Evolutionary conservation across 768 basidiomycete genomes (phyloP), one percentile per base, ranked within the genome.

Genomic region (Suillus cothurnatus): DNA sequence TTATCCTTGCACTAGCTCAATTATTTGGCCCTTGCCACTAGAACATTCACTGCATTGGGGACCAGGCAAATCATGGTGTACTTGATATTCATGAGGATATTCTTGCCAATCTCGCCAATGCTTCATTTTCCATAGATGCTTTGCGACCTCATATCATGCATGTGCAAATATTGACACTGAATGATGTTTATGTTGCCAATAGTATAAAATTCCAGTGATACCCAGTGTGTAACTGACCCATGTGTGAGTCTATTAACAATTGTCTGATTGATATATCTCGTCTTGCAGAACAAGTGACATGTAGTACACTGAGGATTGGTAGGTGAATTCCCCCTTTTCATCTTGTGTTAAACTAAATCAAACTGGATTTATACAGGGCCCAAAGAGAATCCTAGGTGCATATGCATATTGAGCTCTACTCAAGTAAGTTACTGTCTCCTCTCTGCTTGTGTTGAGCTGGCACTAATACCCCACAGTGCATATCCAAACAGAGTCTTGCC

Each of bases 211-310:
- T 41, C 38, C 52, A 95, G 93, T 98, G 26, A 91, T 97, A 71
- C 85, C 92, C 6, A 96, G 94, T 69, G 93, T 97, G 4, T 95
- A 98, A 71, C 95, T 95, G 0, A 95, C 93, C 2, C 95, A 97
- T 72, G 94, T 89, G 86, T 94, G 77, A 77, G 88, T 79, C 17
- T n/a, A 36, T 14, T 26, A 11, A 28, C 11, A 19, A 39, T 66
- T 43, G 17, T n/a, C 31, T 52, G 62, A 49, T 31, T 21, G 7
- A 56, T 19, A 6, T 36, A n/a, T 23, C 58, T 41, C 7, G 11
- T 23, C 57, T n/a, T 62, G 19, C 69, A 92, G 90, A 64, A 93
- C 89, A 43, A 94, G 90, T 58, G 94, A 95, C 67, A 97, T 97
- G 95, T 85, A 86, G 79, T 98, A 96, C 71, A 95, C 95, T 1